These are phyloP conservation scores for Boletus patriciae DNA, from an alignment of 768 basidiomycete species.

Conservation along the genomic window DNA sequence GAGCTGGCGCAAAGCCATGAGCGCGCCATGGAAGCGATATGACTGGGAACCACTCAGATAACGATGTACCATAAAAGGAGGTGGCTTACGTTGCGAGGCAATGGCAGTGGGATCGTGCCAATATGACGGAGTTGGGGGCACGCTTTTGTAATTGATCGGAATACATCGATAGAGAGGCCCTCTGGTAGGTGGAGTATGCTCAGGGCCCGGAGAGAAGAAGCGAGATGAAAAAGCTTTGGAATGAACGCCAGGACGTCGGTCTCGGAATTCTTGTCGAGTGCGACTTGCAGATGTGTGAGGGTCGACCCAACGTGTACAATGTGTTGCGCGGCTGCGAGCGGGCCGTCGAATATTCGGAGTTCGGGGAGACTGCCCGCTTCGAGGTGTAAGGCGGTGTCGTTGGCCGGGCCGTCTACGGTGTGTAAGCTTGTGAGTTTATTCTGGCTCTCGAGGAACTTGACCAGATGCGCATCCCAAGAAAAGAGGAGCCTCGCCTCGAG, in stretches of 20 bases:
- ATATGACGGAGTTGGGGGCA: slow-evolving; percentile 39
- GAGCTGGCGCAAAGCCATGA: slow-evolving; percentile 37
- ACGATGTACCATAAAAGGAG: slow-evolving; percentile 9
- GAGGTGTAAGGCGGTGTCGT: slow-evolving; percentile 22
- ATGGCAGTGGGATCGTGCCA: slow-evolving; percentile 38
- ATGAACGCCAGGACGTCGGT: slow-evolving; percentile 34
- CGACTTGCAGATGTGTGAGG: slow-evolving; percentile 47
- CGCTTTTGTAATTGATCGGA: slow-evolving; percentile 35
- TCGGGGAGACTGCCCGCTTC: slow-evolving; percentile 40
- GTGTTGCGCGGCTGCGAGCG: slow-evolving; percentile 42
- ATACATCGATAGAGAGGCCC: slow-evolving; percentile 26
- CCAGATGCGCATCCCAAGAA: slow-evolving; percentile 47
- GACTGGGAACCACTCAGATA: slow-evolving; percentile 32
- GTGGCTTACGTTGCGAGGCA: slow-evolving; percentile 37
- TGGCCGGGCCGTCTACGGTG: slow-evolving; percentile 25
- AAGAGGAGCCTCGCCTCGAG: slow-evolving; percentile 49
- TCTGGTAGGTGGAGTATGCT: slow-evolving; percentile 39
- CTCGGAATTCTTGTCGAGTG: slow-evolving; percentile 39
- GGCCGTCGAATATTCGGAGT: slow-evolving; percentile 47
- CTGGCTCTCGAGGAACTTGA: slow-evolving; percentile 51
- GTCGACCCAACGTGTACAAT: slow-evolving; percentile 36
- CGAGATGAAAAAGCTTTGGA: slow-evolving; percentile 29
- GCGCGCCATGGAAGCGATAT: slow-evolving; percentile 32
- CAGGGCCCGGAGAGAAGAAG: slow-evolving; percentile 38
- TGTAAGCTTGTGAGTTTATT: slow-evolving; percentile 42